Evolutionary conservation across 257 asterid species (phyloP), one percentile per base, ranked within the genome.

Genomic region (Solanum lycopersicoides): DNA sequence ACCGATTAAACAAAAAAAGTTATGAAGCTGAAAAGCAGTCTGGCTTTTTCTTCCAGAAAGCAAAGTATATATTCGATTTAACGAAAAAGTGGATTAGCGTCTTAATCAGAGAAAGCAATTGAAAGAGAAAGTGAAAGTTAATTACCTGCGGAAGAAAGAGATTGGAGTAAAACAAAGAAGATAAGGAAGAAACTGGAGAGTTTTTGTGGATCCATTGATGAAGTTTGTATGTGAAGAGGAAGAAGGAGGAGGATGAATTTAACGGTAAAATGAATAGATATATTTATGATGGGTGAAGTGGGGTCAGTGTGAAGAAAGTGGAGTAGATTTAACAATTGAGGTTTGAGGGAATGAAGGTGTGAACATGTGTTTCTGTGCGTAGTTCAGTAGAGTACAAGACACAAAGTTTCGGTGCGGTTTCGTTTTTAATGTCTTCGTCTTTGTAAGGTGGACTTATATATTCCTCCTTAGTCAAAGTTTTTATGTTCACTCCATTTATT

Each of bases 71-170:
- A 47, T 80, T 47, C 25, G 77, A 71, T 32, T 23, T 16, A 1
- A 28, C 30, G 3, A 80, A 80, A 47, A 28, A 30, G 68, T 28
- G 4, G 18, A 47, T 30, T 28, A 7, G 23, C 7, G 85, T 47
- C 68, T 80, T 80, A 47, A 80, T 47, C 85, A 80, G 44, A 16
- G 85, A 42, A 73, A 42, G 9, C 13, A 76, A 76, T 13, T 12
- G 83, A 60, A 9, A 50, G 30, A 45, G 15, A 32, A 74, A 44
- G 21, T 71, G 63, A n/a, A 53, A 53, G 63, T 59, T 3, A 63
- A n/a, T 63, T 86, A 91, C 92, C 23, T 23, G 91, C 69, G 3
- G 72, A 60, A 80, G 25, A 88, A 71, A 75, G 63, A 12, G 63
- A 90, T 9, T 42, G 91, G 12, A 83, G 53, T 50, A 83, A 82